Conservation (phyloP, 495 filamentous ascomycete species). For the Parachaetomium inaequale region DNA sequence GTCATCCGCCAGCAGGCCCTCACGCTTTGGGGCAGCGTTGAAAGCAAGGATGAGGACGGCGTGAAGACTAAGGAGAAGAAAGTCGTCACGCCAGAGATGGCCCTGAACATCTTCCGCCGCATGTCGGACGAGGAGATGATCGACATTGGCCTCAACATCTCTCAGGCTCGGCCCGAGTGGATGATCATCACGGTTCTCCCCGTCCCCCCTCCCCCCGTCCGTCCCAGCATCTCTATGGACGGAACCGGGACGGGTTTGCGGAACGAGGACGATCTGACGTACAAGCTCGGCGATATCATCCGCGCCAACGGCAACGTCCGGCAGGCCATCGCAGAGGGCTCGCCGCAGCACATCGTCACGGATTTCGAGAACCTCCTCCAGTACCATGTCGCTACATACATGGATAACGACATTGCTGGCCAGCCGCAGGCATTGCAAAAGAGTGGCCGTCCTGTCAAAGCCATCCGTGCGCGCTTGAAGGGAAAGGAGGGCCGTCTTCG, state of each 20-base stretch:
- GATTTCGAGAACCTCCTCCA: slow-evolving; percentile 93
- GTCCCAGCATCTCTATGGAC: slow-evolving; percentile 92
- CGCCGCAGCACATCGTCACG: slow-evolving; percentile 78
- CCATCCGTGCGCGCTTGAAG: slow-evolving; percentile 92
- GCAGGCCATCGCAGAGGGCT: slow-evolving; percentile 80
- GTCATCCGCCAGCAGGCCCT: slow-evolving; percentile 81
- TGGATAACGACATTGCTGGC: slow-evolving; percentile 98
- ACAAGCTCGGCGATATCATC: slow-evolving; percentile 97
- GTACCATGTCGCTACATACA: slow-evolving; percentile 97
- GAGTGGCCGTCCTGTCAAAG: slow-evolving; percentile 91
- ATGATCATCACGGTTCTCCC: slow-evolving; percentile 95
- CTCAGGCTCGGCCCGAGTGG: slow-evolving; percentile 96
- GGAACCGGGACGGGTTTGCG: slow-evolving; percentile 80
- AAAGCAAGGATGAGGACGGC: slow-evolving; percentile 64
- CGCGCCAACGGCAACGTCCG: slow-evolving; percentile 93
- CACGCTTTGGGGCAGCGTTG: slow-evolving; percentile 58
- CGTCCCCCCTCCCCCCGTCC: slow-evolving; percentile 91
- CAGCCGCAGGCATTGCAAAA: slow-evolving; percentile 96
- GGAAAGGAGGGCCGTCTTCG: slow-evolving; percentile 96
- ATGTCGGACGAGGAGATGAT: slow-evolving; percentile 75
- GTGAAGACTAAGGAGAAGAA: slow-evolving; percentile 81
- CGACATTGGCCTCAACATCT: slow-evolving; percentile 84
- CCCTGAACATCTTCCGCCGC: slow-evolving; percentile 76
- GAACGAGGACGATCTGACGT: slow-evolving; percentile 97
- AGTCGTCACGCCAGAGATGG: slow-evolving; percentile 74